Evolutionary conservation across 345 rosid genomes (phyloP).

Genomic region (Brassica napus): Da-Ae NC_063442.1:35677001-35677500

Average conservation of each 20-base stretch:
- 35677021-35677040: constrained; percentile 61
- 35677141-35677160: constrained; percentile 49
- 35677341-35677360: constrained; percentile 31
- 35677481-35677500: constrained; percentile 31
- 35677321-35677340: constrained; percentile 28
- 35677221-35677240: constrained; percentile 37
- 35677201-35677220: constrained; percentile 51
- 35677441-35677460: constrained; percentile 15
- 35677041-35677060: constrained; percentile 87
- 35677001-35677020: constrained; percentile 62
- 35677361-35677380: constrained; percentile 31
- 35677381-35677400: constrained; percentile 46
- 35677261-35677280: background rate
- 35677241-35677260: constrained; percentile 11
- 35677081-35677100: constrained; percentile 65
- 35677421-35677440: constrained; percentile 31
- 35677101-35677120: constrained; percentile 42
- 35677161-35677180: constrained; percentile 66
- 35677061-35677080: constrained; percentile 76
- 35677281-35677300: constrained; percentile 38
- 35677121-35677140: constrained; percentile 57
- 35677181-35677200: constrained; percentile 67
- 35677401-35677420: constrained; percentile 68
- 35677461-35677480: background rate
- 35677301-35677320: constrained; percentile 42